These are phyloP conservation scores for Venturia pyrina DNA, from an alignment of 2,329 filamentous ascomycete genomes.

Conservation along the genomic window DNA sequence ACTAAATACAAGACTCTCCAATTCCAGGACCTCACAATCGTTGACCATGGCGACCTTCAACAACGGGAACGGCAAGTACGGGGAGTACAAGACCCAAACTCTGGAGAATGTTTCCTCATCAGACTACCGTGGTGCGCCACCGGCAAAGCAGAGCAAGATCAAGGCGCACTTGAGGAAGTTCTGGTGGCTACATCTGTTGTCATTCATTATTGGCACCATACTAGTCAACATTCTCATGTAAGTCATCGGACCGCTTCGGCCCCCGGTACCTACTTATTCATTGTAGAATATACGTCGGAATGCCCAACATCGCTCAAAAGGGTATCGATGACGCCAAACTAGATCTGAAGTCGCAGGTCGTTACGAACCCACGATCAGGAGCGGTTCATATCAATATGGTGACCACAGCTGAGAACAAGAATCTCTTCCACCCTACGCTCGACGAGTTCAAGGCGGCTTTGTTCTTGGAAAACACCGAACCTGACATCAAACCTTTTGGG, in stretches of 20 bases:
- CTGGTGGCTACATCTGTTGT: conserved; percentile 53
- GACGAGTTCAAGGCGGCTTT: conserved; percentile 44
- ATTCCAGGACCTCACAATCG: not conserved
- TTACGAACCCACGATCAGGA: conserved; percentile 40
- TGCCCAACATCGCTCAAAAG: conserved; percentile 47
- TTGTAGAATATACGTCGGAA: conserved; percentile 43
- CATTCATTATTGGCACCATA: conserved; percentile 39
- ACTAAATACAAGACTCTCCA: not conserved
- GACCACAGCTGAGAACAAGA: conserved; percentile 37
- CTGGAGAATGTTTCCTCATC: conserved; percentile 4
- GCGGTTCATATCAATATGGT: conserved; percentile 39
- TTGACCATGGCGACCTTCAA: conserved; percentile 5
- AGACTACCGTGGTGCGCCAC: not conserved
- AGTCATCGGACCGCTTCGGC: conserved; percentile 24
- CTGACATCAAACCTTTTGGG: conserved; percentile 29
- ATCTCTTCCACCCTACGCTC: conserved; percentile 43
- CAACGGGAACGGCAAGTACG: not conserved
- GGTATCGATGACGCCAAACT: conserved; percentile 44
- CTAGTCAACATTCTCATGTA: conserved; percentile 51
- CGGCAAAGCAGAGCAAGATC: conserved; percentile 13
- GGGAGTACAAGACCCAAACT: conserved; percentile 7
- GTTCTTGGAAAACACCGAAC: conserved; percentile 32
- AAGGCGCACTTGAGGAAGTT: conserved; percentile 27
- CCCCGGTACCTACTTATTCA: not conserved
- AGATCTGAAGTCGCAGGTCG: conserved; percentile 39